Percentiles rank a stretch among this genome's conserved stretches.
Conservation (phyloP, 208 protist genomes). For the Crithidia sp. region DNA sequence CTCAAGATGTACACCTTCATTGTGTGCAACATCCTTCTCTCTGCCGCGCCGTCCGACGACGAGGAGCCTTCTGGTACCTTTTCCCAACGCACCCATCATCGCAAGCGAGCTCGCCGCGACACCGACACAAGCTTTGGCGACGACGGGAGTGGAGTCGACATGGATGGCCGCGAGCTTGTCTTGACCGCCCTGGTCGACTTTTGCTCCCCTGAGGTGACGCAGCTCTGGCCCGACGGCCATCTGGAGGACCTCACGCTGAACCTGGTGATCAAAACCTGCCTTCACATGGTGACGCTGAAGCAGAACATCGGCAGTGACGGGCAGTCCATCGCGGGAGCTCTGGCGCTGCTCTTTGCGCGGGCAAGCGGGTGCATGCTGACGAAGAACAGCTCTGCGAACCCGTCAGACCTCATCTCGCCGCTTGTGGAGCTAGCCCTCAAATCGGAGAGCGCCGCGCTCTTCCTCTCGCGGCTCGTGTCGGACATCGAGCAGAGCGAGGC, state of each 20-base stretch:
- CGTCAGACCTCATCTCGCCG: conserved; percentile 68
- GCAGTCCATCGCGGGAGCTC: conserved; percentile 69
- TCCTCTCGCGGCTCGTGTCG: conserved; percentile 77
- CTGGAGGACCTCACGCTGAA: conserved; percentile 74
- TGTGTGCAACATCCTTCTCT: conserved; percentile 72
- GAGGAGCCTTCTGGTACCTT: conserved; percentile 36
- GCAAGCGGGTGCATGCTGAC: conserved; percentile 53
- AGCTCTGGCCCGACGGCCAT: conserved; percentile 55
- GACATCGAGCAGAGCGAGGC: conserved; percentile 76
- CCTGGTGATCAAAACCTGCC: conserved; percentile 64
- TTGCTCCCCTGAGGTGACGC: conserved; percentile 62
- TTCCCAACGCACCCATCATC: conserved; percentile 44
- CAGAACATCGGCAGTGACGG: conserved; percentile 76
- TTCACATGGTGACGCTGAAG: conserved; percentile 90
- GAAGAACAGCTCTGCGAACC: conserved; percentile 44
- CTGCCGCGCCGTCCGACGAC: conserved; percentile 54
- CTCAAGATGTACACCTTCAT: conserved; percentile 89
- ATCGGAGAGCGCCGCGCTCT: conserved; percentile 69
- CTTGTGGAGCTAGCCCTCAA: conserved; percentile 82
- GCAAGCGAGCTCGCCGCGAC: conserved; percentile 45
- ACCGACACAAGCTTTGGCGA: conserved; percentile 77
- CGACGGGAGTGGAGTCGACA: conserved; percentile 87
- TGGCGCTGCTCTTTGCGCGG: conserved; percentile 74
- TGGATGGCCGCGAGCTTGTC: conserved; percentile 87
- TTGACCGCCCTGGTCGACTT: conserved; percentile 82